Evolutionary conservation across 2,329 filamentous ascomycete species (phyloP).

Genomic region (Sarocladium strictum): DNA sequence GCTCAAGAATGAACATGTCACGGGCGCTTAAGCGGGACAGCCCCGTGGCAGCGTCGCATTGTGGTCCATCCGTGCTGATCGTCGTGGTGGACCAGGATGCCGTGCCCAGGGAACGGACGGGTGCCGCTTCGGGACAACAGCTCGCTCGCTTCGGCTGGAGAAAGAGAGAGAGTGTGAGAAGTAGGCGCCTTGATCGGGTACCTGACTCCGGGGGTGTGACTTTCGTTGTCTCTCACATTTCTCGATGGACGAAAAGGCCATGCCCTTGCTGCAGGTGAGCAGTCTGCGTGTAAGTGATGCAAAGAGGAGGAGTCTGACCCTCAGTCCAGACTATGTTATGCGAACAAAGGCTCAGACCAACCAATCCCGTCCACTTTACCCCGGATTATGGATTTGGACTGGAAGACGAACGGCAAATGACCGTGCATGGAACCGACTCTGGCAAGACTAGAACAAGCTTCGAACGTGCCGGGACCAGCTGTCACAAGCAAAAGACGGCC

Average conservation of each 20-base stretch:
- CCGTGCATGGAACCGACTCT: not conserved
- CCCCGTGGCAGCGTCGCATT: not conserved
- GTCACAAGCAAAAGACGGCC: slow-evolving; percentile 1
- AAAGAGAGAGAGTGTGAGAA: not conserved
- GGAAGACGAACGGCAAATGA: not conserved
- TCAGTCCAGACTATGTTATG: no score
- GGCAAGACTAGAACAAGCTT: not conserved
- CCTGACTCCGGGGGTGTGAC: not conserved
- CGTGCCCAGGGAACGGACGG: not conserved
- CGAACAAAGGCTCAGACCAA: not conserved
- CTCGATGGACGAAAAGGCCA: no score
- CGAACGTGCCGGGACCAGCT: not conserved
- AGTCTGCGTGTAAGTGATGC: not conserved
- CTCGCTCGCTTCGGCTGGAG: slow-evolving; percentile 4
- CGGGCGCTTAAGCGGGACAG: not conserved
- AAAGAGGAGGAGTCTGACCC: not conserved
- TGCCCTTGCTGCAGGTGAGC: no score
- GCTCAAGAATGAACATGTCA: not conserved
- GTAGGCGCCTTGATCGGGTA: not conserved
- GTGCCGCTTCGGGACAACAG: slow-evolving; percentile 4
- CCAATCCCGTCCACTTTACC: not conserved
- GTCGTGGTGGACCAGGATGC: not conserved
- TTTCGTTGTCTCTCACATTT: not conserved
- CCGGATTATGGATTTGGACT: not conserved
- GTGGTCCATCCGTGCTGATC: not conserved